Conservation (phyloP, 768 basidiomycete species). For the Suillus luteus region DNA sequence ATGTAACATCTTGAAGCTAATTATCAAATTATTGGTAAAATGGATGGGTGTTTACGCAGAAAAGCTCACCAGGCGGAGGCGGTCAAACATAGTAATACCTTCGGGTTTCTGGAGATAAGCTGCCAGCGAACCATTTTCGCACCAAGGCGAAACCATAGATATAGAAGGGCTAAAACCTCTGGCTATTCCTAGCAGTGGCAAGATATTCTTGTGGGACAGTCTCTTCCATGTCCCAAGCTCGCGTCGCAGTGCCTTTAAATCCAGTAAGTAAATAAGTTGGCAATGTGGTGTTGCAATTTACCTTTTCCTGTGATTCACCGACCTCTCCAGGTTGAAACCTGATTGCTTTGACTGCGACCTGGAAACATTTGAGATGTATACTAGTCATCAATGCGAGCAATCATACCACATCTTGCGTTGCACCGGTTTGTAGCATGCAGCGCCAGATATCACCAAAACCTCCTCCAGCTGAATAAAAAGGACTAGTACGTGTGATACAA, state of each 20-base stretch:
- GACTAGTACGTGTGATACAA: neutral
- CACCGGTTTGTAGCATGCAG: neutral
- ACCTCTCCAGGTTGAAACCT: neutral
- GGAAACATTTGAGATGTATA: neutral
- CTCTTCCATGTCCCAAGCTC: constrained; percentile 28
- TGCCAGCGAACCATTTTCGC: constrained; percentile 26
- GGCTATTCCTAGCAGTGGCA: constrained; percentile 33
- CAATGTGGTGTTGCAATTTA: neutral
- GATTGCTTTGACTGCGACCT: constrained; percentile 12
- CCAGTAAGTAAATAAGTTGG: neutral
- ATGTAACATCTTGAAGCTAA: constrained; percentile 1
- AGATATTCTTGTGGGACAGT: constrained; percentile 27
- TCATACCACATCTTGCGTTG: neutral
- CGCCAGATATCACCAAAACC: constrained; percentile 10
- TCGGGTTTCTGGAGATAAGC: constrained; percentile 20
- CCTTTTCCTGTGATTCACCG: neutral
- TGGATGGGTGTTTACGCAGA: neutral
- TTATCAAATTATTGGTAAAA: neutral
- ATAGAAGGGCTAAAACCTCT: constrained; percentile 31
- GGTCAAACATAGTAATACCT: neutral
- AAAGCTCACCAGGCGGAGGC: constrained; percentile 1
- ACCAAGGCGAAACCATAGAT: constrained; percentile 39
- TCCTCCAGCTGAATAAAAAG: neutral
- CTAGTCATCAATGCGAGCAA: neutral
- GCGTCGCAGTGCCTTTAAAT: constrained; percentile 26